Conservation (phyloP, 1,139 yeast genomes). For the Candida pseudoviswanathii region DNA sequence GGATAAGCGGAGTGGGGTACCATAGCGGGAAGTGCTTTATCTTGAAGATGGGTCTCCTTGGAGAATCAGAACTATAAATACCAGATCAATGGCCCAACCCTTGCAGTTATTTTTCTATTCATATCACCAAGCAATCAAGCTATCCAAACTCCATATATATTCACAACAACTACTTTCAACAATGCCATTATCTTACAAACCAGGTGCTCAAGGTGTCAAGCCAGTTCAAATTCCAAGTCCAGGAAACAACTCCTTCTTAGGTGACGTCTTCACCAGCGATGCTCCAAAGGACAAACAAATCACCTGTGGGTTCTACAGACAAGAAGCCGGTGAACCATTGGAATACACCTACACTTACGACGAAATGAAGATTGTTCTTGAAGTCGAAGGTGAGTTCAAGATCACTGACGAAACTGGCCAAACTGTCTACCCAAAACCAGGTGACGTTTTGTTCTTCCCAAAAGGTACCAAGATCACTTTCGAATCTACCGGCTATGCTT, state of each 20-base stretch:
- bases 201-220: constrained; percentile 55
- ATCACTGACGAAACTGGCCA: constrained; percentile 65
- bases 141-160: not conserved
- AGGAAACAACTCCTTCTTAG: constrained; percentile 66
- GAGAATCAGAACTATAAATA: no score
- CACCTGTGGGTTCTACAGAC: constrained; percentile 67
- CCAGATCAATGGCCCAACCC: not conserved
- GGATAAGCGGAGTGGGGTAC: not conserved
- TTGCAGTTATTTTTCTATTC: not conserved
- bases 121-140: not conserved
- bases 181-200: constrained; percentile 52
- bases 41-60: no score
- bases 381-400: constrained; percentile 63
- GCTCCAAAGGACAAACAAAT: constrained; percentile 61
- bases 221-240: constrained; percentile 62
- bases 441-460: constrained; percentile 68
- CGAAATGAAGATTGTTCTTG: constrained; percentile 70
- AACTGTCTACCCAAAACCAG: constrained; percentile 57
- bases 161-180: not conserved
- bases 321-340: constrained; percentile 66
- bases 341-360: constrained; percentile 67
- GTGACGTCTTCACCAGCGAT: constrained; percentile 61
- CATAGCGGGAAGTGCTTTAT: no score
- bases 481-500: constrained; percentile 64
- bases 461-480: constrained; percentile 71